phyloP scores from a whole-genome alignment of 768 basidiomycete species.

The Auricularia auricula-judae region DNA sequence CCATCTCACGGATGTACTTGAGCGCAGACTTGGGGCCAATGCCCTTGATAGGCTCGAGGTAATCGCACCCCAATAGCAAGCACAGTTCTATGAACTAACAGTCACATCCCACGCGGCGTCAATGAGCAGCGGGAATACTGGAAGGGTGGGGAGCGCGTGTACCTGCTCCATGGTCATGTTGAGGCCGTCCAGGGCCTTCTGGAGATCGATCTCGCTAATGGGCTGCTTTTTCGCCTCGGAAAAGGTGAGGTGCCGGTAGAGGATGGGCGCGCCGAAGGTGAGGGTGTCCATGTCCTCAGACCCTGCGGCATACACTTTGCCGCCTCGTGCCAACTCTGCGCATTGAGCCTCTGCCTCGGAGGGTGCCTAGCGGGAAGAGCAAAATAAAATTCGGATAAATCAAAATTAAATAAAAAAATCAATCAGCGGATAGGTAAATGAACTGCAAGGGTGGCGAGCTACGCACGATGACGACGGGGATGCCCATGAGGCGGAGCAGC shows the following conservation, averaged over 20 bases:
- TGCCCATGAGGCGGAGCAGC: constrained; percentile 88
- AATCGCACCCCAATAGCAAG: constrained; percentile 94
- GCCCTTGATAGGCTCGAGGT: constrained; percentile 97
- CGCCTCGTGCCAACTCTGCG: constrained; percentile 93
- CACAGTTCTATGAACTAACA: constrained; percentile 89
- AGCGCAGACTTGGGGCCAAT: constrained; percentile 92
- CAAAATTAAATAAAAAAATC: neutral
- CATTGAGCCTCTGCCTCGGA: constrained; percentile 99
- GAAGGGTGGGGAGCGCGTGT: constrained; percentile 2
- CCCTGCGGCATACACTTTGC: constrained; percentile 92
- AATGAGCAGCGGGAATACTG: neutral
- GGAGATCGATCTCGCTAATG: constrained; percentile 82
- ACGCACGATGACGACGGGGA: constrained; percentile 84
- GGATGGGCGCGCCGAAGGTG: constrained; percentile 84
- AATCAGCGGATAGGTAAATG: neutral
- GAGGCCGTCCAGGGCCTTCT: constrained; percentile 75
- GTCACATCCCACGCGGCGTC: neutral
- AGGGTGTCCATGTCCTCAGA: constrained; percentile 99
- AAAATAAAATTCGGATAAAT: neutral
- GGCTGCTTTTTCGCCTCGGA: constrained; percentile 96
- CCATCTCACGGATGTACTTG: constrained; percentile 81
- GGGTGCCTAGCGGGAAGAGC: constrained; percentile 54
- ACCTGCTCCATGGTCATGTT: constrained; percentile 90
- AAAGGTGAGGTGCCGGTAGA: constrained; percentile 94
- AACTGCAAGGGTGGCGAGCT: neutral